Conservation (phyloP, 176 grass and related monocot genomes). For the Oryza glaberrima region DNA sequence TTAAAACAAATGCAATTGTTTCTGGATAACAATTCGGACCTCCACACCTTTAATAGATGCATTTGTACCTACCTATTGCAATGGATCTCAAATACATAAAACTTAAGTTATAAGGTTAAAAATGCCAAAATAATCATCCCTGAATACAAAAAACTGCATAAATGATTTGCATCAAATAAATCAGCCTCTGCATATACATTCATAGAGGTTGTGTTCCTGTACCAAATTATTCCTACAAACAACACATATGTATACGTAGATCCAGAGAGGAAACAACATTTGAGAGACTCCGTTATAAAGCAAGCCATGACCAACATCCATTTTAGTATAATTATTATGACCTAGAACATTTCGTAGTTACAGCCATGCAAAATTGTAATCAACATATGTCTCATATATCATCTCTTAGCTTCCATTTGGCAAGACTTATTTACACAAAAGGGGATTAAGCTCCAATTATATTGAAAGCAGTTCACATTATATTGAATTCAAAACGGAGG, state of each 20-base stretch:
- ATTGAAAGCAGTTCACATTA: not conserved
- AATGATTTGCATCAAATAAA: not conserved
- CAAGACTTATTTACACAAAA: not conserved
- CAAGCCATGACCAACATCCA: not conserved
- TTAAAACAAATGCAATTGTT: not conserved
- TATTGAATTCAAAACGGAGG: not conserved
- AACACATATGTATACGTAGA: not conserved
- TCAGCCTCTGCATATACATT: not conserved
- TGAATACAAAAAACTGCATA: not conserved
- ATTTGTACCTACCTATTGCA: not conserved
- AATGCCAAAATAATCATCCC: not conserved
- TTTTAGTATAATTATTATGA: not conserved
- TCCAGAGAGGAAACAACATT: not conserved
- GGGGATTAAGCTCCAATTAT: not conserved
- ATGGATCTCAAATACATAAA: not conserved
- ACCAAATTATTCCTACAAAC: not conserved
- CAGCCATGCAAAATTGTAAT: not conserved
- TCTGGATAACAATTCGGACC: not conserved
- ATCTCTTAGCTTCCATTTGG: not conserved
- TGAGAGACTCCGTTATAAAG: not conserved
- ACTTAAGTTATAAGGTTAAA: not conserved
- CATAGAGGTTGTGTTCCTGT: not conserved
- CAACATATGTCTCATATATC: not conserved
- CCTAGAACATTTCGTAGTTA: not conserved
- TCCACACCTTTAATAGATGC: constrained; percentile 3